A percentile compares a stretch with the other conserved stretches of the same genome.
Evolutionary conservation across 768 basidiomycete species (phyloP).

Genomic region (Mycena albidolilacea): DNA sequence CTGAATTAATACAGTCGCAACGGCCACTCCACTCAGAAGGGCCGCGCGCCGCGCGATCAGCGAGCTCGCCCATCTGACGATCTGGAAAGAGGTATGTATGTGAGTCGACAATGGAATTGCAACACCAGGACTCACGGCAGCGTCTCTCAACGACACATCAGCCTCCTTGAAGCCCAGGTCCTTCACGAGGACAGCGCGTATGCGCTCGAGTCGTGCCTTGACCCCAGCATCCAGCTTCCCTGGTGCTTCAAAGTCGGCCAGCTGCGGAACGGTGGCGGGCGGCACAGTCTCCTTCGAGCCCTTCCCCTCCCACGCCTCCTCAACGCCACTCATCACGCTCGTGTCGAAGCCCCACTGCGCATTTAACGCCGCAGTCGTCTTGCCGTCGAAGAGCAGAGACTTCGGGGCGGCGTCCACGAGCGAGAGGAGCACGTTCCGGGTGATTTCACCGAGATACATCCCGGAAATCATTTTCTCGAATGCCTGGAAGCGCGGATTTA

Average conservation of each 20-base stretch:
- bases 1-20: conserved; percentile 89
- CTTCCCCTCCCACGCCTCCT: conserved; percentile 78
- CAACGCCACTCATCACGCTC: conserved; percentile 89
- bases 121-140: conserved; percentile 58
- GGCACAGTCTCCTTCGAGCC: conserved; percentile 43
- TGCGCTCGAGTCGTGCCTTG: conserved; percentile 61
- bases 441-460: conserved; percentile 98
- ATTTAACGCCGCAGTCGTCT: conserved; percentile 80
- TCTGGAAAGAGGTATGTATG: conserved; percentile 63
- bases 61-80: conserved; percentile 85
- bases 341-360: conserved; percentile 96
- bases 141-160: conserved; percentile 71
- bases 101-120: conserved; percentile 42
- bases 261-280: conserved; percentile 53
- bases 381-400: conserved; percentile 85
- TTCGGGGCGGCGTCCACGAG: conserved; percentile 83
- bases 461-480: conserved; percentile 99
- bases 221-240: conserved; percentile 50
- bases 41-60: conserved; percentile 89
- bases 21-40: conserved; percentile 85
- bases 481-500: conserved; percentile 93
- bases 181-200: conserved; percentile 73
- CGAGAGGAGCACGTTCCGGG: conserved; percentile 86
- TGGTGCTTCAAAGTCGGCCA: conserved; percentile 51
- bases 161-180: conserved; percentile 71